A percentile compares a stretch with the other conserved stretches of the same genome.
These are phyloP conservation scores for Globisporangium cystogenes DNA, from an alignment of 352 stramenopile species.

Conservation along the genomic window DNA sequence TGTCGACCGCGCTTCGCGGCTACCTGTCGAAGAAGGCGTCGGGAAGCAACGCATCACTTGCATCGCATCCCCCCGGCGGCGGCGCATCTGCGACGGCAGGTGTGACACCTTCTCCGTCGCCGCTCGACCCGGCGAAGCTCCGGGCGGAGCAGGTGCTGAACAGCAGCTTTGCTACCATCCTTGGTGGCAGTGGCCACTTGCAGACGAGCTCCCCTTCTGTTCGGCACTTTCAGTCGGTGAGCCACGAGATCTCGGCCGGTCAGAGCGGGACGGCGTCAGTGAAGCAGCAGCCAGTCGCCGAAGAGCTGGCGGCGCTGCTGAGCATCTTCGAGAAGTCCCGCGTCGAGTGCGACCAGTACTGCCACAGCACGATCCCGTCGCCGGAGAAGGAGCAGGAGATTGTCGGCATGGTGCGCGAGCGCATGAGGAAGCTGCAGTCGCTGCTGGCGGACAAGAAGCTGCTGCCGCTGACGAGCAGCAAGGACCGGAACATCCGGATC, in stretches of 20 bases:
- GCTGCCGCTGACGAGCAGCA: slow-evolving; percentile 48
- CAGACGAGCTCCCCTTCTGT: slow-evolving; percentile 3
- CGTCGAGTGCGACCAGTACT: slow-evolving; percentile 67
- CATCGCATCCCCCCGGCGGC: background rate
- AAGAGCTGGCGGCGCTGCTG: slow-evolving; percentile 55
- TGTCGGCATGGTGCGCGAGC: slow-evolving; percentile 70
- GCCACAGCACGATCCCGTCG: slow-evolving; percentile 46
- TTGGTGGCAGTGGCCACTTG: background rate
- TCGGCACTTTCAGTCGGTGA: slow-evolving; percentile 1
- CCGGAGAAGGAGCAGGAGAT: slow-evolving; percentile 79
- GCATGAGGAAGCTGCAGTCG: slow-evolving; percentile 56
- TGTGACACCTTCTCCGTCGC: background rate
- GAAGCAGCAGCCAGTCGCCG: slow-evolving; percentile 13
- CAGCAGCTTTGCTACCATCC: background rate
- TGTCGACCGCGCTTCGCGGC: slow-evolving; percentile 34
- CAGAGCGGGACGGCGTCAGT: background rate
- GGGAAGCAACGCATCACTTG: background rate
- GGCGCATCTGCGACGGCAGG: background rate
- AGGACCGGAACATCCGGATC: slow-evolving; percentile 76
- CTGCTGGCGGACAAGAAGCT: slow-evolving; percentile 71
- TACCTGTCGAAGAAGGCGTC: slow-evolving; percentile 47
- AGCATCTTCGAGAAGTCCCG: slow-evolving; percentile 64
- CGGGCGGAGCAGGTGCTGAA: slow-evolving; percentile 9
- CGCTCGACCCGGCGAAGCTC: slow-evolving; percentile 11
- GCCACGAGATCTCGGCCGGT: slow-evolving; percentile 1